phyloP scores from a whole-genome alignment of 306 rosid species.

The Prosopis cineraria region DNA sequence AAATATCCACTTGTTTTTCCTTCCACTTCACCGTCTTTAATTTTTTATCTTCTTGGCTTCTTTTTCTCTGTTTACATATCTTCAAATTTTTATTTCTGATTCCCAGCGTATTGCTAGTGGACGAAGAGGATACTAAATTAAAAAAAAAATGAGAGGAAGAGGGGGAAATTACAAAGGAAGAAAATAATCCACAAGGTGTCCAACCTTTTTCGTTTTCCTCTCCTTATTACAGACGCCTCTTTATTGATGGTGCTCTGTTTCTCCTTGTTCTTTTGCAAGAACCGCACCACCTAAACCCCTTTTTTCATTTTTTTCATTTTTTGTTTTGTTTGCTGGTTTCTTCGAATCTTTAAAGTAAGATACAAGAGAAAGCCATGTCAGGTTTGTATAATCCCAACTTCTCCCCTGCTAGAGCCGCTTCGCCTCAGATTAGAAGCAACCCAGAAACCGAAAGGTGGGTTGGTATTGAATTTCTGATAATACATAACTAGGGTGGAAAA shows the following conservation, averaged over 20 bases:
- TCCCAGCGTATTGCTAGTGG: background rate
- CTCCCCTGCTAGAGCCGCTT: conserved; percentile 95
- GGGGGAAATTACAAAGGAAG: background rate
- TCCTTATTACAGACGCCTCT: conserved; percentile 48
- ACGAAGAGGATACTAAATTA: background rate
- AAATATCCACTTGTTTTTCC: conserved; percentile 15
- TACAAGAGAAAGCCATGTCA: conserved; percentile 56
- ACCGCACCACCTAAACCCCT: conserved; percentile 59
- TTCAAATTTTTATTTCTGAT: background rate
- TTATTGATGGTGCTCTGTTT: conserved; percentile 66
- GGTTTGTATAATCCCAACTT: conserved; percentile 91
- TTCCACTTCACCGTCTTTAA: background rate
- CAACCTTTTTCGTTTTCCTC: conserved; percentile 37
- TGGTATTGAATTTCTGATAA: conserved; percentile 4
- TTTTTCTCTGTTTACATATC: background rate
- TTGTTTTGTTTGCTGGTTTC: conserved; percentile 31
- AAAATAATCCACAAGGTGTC: conserved; percentile 37
- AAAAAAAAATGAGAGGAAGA: background rate
- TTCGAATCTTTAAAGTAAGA: conserved; percentile 58
- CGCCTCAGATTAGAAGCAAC: conserved; percentile 85
- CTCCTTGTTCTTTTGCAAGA: conserved; percentile 64
- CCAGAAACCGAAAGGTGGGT: conserved; percentile 78
- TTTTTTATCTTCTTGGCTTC: background rate
- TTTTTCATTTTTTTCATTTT: conserved; percentile 44
- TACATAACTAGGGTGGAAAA: conserved; percentile 10